These are phyloP conservation scores for Hymenoscyphus occultus DNA, from an alignment of 2,329 filamentous ascomycete species.

Conservation along the genomic window DNA sequence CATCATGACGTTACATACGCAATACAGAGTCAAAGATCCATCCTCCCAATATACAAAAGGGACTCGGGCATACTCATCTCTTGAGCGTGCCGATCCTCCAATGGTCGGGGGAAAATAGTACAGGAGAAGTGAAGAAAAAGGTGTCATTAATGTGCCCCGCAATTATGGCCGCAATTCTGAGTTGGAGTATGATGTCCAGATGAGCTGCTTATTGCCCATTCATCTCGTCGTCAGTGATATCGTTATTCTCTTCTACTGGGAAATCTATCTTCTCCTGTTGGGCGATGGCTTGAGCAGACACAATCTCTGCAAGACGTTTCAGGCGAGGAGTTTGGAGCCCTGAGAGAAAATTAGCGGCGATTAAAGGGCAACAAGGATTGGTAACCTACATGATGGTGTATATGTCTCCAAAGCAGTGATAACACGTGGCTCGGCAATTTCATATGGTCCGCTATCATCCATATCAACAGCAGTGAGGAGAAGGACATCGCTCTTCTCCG, in stretches of 20 bases:
- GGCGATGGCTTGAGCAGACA: slow-evolving; percentile 91
- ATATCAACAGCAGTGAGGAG: slow-evolving; percentile 94
- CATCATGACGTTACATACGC: slow-evolving; percentile 28
- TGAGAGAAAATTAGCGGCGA: slow-evolving; percentile 41
- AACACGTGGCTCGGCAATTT: slow-evolving; percentile 93
- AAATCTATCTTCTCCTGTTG: slow-evolving; percentile 84
- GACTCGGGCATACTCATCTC: slow-evolving; percentile 11
- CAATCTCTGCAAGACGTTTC: slow-evolving; percentile 96
- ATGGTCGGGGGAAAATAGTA: slow-evolving; percentile 32
- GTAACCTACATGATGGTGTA: slow-evolving; percentile 84
- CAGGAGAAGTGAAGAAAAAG: slow-evolving; percentile 32
- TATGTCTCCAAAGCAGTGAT: slow-evolving; percentile 98
- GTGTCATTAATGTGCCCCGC: slow-evolving; percentile 18
- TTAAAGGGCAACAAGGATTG: not conserved
- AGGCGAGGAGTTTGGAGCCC: slow-evolving; percentile 94
- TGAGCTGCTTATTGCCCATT: slow-evolving; percentile 30
- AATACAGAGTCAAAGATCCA: slow-evolving; percentile 24
- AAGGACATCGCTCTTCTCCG: slow-evolving; percentile 96
- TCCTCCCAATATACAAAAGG: slow-evolving; percentile 34
- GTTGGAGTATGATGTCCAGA: slow-evolving; percentile 6
- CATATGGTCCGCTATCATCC: slow-evolving; percentile 97
- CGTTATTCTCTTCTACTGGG: slow-evolving; percentile 45
- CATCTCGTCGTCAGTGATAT: slow-evolving; percentile 39
- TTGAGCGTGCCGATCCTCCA: slow-evolving; percentile 26
- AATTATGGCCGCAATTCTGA: not conserved